Percentiles rank a stretch among this genome's conserved stretches.
Evolutionary conservation across 2,329 filamentous ascomycete species (phyloP).

Genomic region (Botryotinia narcissicola): DNA sequence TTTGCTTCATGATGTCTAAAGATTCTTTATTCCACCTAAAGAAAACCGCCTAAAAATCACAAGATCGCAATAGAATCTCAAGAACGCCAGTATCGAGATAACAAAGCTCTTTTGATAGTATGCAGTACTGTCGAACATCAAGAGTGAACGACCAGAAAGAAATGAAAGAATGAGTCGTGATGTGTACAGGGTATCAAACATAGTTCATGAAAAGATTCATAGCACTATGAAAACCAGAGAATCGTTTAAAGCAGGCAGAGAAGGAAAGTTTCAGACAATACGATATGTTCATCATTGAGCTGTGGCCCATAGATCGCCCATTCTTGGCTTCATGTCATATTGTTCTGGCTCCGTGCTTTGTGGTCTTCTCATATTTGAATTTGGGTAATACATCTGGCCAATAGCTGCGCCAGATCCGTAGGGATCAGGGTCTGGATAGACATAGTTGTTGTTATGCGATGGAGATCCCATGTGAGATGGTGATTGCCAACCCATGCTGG

Average conservation of each 20-base stretch:
- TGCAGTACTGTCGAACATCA: constrained; percentile 29
- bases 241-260: constrained; percentile 1
- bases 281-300: constrained; percentile 42
- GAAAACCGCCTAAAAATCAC: constrained; percentile 2
- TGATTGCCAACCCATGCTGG: constrained; percentile 72
- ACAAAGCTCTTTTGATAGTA: constrained; percentile 23
- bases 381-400: constrained; percentile 68
- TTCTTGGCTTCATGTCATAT: constrained; percentile 61
- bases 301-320: constrained; percentile 53
- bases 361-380: constrained; percentile 66
- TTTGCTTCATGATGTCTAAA: constrained; percentile 6
- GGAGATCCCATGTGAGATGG: constrained; percentile 69
- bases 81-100: constrained; percentile 11
- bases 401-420: constrained; percentile 60
- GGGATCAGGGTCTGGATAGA: constrained; percentile 81
- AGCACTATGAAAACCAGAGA: constrained; percentile 10
- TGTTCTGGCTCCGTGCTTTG: constrained; percentile 72
- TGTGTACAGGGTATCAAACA: constrained; percentile 37
- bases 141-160: constrained; percentile 18
- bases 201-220: constrained; percentile 23
- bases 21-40: neutral
- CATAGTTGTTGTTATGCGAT: constrained; percentile 60
- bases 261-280: neutral
- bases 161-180: constrained; percentile 20
- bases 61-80: constrained; percentile 5